Evolutionary conservation across 805 yeast species (phyloP), one percentile per base, ranked within the genome.

Genomic region (Hanseniaspora guilliermondii): DNA sequence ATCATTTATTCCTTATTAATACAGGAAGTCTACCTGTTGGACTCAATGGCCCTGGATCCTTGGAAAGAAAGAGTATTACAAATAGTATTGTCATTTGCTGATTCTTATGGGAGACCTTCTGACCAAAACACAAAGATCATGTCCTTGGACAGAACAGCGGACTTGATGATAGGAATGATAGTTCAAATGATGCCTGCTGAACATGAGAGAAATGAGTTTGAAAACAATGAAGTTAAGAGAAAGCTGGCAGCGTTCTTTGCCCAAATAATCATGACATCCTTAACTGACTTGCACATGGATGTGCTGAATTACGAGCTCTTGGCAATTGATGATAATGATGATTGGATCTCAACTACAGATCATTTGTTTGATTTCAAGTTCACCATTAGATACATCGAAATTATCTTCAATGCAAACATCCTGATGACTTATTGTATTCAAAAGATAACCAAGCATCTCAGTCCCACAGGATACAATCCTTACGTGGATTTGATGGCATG

Each of bases 41-140:
- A 22, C 19, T 38, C 35, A 11, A 4, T 69, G 2, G 45, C 56
- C 1, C 55, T 59, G 1, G 58, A 60, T 35, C 57, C 58, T 16
- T 54, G 47, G 3, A 45, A 54, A 2, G 38, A 48, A 11, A 49
- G 57, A 32, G 22, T 65, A 5, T 61, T 62, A 49, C 56, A 58
- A 6, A 58, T 67, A 0, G 52, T 76, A 2, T 64, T 75, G 2
- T 61, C 70, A 0, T 58, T 78, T 47, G 70, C 72, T 7, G 89
- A 84, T 63, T 87, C 88, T 2, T 70, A 75, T 60, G 80, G 88
- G 0, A 87, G 82, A 60, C 88, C 93, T 0, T 83, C 79, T 55
- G 65, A 68, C 12, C 3, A 25, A 7, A 44, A 32, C 33, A 30
- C 33, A n/a, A 67, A 71, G 53, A 68, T 80, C 1, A 68, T 81